Conservation (phyloP, 1,284 basidiomycete species). For the Sanghuangporus sanghuang region DNA sequence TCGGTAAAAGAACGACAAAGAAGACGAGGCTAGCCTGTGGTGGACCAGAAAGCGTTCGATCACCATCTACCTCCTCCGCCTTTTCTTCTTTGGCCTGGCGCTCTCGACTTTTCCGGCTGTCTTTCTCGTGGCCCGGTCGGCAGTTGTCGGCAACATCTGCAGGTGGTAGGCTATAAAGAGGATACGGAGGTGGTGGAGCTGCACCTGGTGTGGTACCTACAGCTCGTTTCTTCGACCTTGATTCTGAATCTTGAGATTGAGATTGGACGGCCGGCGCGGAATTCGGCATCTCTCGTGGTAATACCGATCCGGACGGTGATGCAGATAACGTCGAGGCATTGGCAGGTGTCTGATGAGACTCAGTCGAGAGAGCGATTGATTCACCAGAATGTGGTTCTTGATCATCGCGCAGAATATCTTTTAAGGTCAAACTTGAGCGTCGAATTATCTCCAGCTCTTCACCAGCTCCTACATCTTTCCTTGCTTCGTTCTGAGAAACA, state of each 20-base stretch:
- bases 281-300: not conserved
- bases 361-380: no score
- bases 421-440: not conserved
- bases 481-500: not conserved
- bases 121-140: not conserved
- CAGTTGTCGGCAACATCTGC: not conserved
- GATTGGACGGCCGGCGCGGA: not conserved
- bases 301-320: not conserved
- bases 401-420: not conserved
- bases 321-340: no score
- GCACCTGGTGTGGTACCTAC: not conserved
- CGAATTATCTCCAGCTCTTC: not conserved
- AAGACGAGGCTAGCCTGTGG: not conserved
- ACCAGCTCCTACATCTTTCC: not conserved
- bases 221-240: not conserved
- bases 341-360: no score
- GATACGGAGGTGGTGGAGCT: slow-evolving; percentile 1
- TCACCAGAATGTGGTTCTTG: not conserved
- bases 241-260: not conserved
- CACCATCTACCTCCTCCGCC: not conserved
- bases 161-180: not conserved
- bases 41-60: not conserved
- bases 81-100: not conserved
- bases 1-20: not conserved
- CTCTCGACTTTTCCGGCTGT: not conserved